Conservation (phyloP, 345 rosid species). For the Anastatica hierochuntica region DNA sequence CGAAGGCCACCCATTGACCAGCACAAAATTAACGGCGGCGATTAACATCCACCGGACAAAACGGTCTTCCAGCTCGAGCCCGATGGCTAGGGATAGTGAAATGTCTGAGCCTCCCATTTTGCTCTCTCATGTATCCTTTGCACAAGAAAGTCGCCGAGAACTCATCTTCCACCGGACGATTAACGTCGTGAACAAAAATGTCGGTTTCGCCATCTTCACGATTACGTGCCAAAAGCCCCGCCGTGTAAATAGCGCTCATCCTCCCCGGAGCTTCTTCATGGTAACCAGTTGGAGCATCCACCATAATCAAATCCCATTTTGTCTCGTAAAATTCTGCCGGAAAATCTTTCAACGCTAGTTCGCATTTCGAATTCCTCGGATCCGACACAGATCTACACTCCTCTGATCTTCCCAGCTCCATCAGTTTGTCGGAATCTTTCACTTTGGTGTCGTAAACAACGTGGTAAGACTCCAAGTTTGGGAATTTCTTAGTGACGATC, state of each 20-base stretch:
- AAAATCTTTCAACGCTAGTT: conserved; percentile 60
- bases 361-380: conserved; percentile 67
- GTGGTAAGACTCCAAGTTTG: conserved; percentile 62
- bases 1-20: not conserved
- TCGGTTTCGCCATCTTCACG: conserved; percentile 62
- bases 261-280: conserved; percentile 82
- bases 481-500: conserved; percentile 49
- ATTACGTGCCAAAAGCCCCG: conserved; percentile 85
- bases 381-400: conserved; percentile 61
- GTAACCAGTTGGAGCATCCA: conserved; percentile 84
- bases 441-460: conserved; percentile 72
- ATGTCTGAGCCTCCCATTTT: conserved; percentile 75
- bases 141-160: conserved; percentile 70
- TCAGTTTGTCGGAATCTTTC: conserved; percentile 49
- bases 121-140: conserved; percentile 61
- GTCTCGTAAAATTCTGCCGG: conserved; percentile 61
- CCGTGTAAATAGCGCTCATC: conserved; percentile 81
- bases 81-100: conserved; percentile 74
- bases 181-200: conserved; percentile 79
- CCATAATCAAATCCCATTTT: conserved; percentile 89
- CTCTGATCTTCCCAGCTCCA: conserved; percentile 54
- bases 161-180: conserved; percentile 66
- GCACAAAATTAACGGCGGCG: conserved; percentile 13
- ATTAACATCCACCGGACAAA: conserved; percentile 46
- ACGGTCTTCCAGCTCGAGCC: conserved; percentile 39